These are phyloP conservation scores for Candolleomyces efflorescens DNA, from an alignment of 768 basidiomycete species.

Conservation along the genomic window DNA sequence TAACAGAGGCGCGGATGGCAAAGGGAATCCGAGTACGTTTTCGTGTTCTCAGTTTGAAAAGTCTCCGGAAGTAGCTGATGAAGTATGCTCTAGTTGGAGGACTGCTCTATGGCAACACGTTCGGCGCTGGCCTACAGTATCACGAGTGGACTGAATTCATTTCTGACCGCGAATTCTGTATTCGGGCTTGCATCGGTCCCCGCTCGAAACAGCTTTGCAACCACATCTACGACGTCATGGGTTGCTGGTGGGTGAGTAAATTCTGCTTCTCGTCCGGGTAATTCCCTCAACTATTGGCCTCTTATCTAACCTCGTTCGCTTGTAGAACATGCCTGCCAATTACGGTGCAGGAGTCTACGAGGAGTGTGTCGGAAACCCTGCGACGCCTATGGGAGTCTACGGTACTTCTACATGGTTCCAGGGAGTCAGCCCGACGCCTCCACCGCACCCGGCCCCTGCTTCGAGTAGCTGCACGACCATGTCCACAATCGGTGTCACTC, in stretches of 20 bases:
- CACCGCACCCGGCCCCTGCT: constrained; percentile 52
- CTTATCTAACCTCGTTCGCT: background rate
- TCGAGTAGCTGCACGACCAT: constrained; percentile 60
- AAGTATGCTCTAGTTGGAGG: constrained; percentile 49
- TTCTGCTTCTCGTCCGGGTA: background rate
- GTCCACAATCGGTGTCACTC: constrained; percentile 26
- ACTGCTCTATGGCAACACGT: constrained; percentile 62
- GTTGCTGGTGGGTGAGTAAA: constrained; percentile 44
- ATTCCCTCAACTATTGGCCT: too few relatives aligned
- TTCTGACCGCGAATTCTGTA: constrained; percentile 61
- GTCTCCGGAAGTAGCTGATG: background rate
- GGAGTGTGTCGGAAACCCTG: constrained; percentile 59
- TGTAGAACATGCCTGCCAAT: constrained; percentile 69
- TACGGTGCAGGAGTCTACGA: constrained; percentile 60
- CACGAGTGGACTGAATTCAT: constrained; percentile 88
- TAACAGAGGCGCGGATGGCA: constrained; percentile 62
- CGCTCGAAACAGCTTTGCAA: constrained; percentile 61
- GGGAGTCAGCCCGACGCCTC: constrained; percentile 52
- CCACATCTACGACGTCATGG: constrained; percentile 75
- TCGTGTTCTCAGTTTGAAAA: background rate
- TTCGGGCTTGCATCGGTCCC: constrained; percentile 65
- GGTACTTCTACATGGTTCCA: constrained; percentile 70
- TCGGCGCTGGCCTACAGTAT: constrained; percentile 47
- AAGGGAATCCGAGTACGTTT: constrained; percentile 42
- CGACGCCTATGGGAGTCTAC: constrained; percentile 67